Evolutionary conservation across 495 filamentous ascomycete species (phyloP), one percentile per base, ranked within the genome.

Genomic region (Glonium stellatum): DNA sequence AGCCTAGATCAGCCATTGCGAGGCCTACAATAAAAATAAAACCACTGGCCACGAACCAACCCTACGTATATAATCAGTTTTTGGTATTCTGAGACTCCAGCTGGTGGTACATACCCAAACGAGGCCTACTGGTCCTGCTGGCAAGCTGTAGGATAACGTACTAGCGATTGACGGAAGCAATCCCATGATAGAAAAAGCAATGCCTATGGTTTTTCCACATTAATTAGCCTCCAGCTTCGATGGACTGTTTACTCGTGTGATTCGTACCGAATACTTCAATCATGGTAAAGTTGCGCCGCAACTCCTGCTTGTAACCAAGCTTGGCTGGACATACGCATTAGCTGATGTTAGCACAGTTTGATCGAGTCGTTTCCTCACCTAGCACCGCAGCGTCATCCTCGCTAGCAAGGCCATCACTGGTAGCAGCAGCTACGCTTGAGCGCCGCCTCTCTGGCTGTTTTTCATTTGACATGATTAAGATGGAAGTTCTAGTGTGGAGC

Each of bases 161-260:
- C 80, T 80, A 3, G 85, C 84, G 62, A 88, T 87, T 1, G 84
- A 87, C 0, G 84, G 84, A n/a, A 88, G 71, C 10, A 88, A 72
- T 9, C 84, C 84, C 83, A 88, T 88, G 58, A 88, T 88, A 63
- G 79, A 82, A 63, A 88, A 88, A 0, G 84, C 84, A 56, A 88
- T 84, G 21, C 83, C 68, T 70, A 10, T 13, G 21, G 9, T 3
- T 0, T 37, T 23, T 0, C 21, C 34, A 48, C 13, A 22, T 67
- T 44, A 64, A 22, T 67, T 44, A 64, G 60, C 47, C 18, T 34
- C 10, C 11, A 34, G 44, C 35, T 57, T 44, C 48, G 35, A 21
- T 41, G 44, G 31, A 54, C 9, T 13, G 13, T 11, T 15, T 15
- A 37, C 21, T 15, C 12, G 39, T 4, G 23, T 19, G 27, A 13